Evolutionary conservation across 106 monocot genomes (phyloP).

Genomic region (Iris macrosiphon): DNA sequence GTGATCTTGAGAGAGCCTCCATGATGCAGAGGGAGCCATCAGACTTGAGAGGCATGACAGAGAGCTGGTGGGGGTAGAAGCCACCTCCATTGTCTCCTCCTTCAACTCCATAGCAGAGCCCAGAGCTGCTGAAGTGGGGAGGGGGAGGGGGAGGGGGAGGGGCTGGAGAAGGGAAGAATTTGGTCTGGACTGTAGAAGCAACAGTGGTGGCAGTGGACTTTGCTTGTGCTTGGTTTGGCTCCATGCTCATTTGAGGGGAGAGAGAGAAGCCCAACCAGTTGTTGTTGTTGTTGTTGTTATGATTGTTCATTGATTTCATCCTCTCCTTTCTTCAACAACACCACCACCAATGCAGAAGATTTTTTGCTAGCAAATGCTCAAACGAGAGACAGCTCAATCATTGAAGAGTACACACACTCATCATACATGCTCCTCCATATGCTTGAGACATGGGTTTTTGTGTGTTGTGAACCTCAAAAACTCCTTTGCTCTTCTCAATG

Average conservation of each 20-base stretch:
- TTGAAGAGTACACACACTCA: slow-evolving; percentile 20
- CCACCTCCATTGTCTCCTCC: slow-evolving; percentile 40
- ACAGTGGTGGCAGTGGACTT: no score
- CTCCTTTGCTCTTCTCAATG: slow-evolving; percentile 6
- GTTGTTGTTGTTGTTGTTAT: slow-evolving; percentile 21
- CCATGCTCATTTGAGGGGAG: slow-evolving; percentile 69
- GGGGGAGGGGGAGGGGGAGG: slow-evolving; percentile 28
- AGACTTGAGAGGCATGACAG: slow-evolving; percentile 87
- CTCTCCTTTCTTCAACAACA: slow-evolving; percentile 8
- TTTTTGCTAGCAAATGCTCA: no score
- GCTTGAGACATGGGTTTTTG: slow-evolving; percentile 16
- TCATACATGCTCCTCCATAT: slow-evolving; percentile 10
- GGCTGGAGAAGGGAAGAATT: slow-evolving; percentile 17
- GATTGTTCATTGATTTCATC: slow-evolving; percentile 69
- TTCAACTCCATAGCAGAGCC: slow-evolving; percentile 49
- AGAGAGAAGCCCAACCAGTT: slow-evolving; percentile 97
- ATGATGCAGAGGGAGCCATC: slow-evolving; percentile 97
- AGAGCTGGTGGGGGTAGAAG: slow-evolving; percentile 42
- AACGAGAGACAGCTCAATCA: slow-evolving; percentile 30
- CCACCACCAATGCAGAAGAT: slow-evolving; percentile 1
- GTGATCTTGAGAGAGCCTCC: slow-evolving; percentile 73
- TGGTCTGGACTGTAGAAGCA: slow-evolving; percentile 32
- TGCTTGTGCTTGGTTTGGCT: no score
- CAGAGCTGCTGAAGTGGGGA: slow-evolving; percentile 13
- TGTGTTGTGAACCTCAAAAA: no score